A percentile compares a stretch with the other conserved stretches of the same genome.
These are phyloP conservation scores for Arabidopsis suecica DNA, from an alignment of 345 rosid genomes.

Conservation along the genomic window DNA sequence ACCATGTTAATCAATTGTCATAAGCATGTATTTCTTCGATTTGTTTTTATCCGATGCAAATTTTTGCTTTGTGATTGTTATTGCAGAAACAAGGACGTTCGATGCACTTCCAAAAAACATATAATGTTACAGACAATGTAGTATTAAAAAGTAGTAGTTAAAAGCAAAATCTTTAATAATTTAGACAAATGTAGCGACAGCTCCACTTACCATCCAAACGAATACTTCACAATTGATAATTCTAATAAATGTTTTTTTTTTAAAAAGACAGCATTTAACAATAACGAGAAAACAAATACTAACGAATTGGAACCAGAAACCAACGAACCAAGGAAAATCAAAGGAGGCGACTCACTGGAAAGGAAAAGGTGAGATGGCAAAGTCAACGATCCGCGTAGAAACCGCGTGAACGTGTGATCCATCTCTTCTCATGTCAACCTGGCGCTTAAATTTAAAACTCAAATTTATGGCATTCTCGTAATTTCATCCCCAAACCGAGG, in stretches of 20 bases:
- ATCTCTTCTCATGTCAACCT: slow-evolving; percentile 29
- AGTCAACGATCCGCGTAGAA: slow-evolving; percentile 46
- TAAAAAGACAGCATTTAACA: neutral
- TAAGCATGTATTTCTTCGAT: neutral
- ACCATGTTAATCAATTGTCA: slow-evolving; percentile 39
- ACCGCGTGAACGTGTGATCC: slow-evolving; percentile 52
- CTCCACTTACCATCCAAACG: neutral
- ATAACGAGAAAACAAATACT: neutral
- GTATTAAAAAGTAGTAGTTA: too few relatives aligned
- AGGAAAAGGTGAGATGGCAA: slow-evolving; percentile 31
- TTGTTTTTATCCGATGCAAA: neutral
- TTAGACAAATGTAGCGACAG: slow-evolving; percentile 24
- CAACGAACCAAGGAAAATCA: slow-evolving; percentile 19
- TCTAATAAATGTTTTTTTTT: neutral
- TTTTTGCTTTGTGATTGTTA: neutral
- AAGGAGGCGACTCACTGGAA: neutral
- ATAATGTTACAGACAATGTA: neutral
- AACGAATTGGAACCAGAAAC: neutral
- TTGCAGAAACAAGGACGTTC: slow-evolving; percentile 68
- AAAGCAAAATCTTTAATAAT: too few relatives aligned
- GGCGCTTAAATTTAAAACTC: slow-evolving; percentile 16
- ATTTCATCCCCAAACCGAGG: neutral
- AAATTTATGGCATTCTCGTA: slow-evolving; percentile 25
- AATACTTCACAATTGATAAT: neutral
- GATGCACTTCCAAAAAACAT: slow-evolving; percentile 62